Conservation (phyloP, 2,329 filamentous ascomycete genomes). For the Aspergillus terreus region DNA sequence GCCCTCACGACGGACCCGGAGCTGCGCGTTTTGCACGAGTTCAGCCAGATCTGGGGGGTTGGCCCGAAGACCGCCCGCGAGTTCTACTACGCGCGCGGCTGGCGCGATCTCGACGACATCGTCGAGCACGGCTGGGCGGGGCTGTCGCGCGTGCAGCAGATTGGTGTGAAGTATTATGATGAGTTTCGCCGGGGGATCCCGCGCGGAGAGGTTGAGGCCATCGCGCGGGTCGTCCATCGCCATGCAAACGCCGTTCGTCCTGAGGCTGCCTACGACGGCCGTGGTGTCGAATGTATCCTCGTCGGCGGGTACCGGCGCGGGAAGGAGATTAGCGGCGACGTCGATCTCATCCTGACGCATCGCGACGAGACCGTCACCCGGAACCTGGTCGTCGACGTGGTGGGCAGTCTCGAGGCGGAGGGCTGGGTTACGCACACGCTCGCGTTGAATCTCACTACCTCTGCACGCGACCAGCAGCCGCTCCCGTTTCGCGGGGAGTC, state of each 20-base stretch:
- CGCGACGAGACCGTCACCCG: constrained; percentile 65
- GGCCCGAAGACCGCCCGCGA: constrained; percentile 74
- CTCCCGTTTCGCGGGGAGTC: constrained; percentile 49
- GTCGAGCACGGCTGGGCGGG: constrained; percentile 75
- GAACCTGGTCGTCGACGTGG: constrained; percentile 68
- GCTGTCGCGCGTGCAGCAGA: constrained; percentile 79
- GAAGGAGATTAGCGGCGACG: constrained; percentile 70
- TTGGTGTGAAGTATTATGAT: constrained; percentile 89
- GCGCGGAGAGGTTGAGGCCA: constrained; percentile 67
- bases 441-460: constrained; percentile 64
- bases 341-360: constrained; percentile 82
- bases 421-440: constrained; percentile 80
- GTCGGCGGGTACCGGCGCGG: constrained; percentile 81
- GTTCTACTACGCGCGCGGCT: constrained; percentile 72
- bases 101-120: constrained; percentile 81
- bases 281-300: constrained; percentile 58
- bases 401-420: constrained; percentile 64
- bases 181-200: constrained; percentile 73
- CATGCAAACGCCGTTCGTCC: constrained; percentile 63
- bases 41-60: constrained; percentile 91
- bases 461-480: constrained; percentile 66
- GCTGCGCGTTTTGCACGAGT: constrained; percentile 62
- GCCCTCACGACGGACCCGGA: constrained; percentile 62
- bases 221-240: constrained; percentile 59
- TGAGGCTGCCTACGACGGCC: constrained; percentile 36